A percentile compares a stretch with the other conserved stretches of the same genome.
These are phyloP conservation scores for Boechera retrofracta DNA, from an alignment of 345 rosid genomes.

Conservation along the genomic window DNA sequence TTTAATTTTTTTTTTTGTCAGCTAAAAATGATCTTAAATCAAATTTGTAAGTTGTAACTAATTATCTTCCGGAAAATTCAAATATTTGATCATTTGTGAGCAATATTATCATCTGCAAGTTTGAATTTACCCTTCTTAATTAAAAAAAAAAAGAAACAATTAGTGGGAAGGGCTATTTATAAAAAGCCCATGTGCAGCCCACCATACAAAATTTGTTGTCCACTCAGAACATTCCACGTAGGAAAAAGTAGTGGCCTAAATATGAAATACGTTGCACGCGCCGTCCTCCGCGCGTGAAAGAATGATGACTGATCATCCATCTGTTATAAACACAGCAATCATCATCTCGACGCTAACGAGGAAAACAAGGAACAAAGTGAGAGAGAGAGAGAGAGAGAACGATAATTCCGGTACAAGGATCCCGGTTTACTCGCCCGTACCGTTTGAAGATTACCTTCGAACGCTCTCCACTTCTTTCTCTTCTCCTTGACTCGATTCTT, in stretches of 20 bases:
- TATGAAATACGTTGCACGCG: neutral
- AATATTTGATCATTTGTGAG: neutral
- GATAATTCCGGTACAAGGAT: slow-evolving; percentile 47
- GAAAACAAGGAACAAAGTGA: neutral
- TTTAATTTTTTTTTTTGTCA: neutral
- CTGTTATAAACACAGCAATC: slow-evolving; percentile 35
- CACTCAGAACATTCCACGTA: slow-evolving; percentile 33
- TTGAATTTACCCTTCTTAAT: no score
- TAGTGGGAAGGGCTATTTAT: no score
- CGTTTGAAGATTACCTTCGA: slow-evolving; percentile 8
- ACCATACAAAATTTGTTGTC: neutral
- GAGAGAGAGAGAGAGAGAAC: slow-evolving; percentile 10
- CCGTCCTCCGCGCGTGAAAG: neutral
- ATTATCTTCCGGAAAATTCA: neutral
- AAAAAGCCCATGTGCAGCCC: no score
- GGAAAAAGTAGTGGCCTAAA: neutral
- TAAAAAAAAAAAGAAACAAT: neutral
- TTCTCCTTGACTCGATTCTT: neutral
- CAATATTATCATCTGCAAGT: neutral
- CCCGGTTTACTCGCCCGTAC: slow-evolving; percentile 48
- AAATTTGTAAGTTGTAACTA: neutral
- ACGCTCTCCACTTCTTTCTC: slow-evolving; percentile 20
- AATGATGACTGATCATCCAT: slow-evolving; percentile 25
- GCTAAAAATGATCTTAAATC: neutral
- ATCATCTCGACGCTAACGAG: slow-evolving; percentile 6